Evolutionary conservation across 2,329 filamentous ascomycete genomes (phyloP), one percentile per base, ranked within the genome.

Genomic region (Fusarium continuum): DNA sequence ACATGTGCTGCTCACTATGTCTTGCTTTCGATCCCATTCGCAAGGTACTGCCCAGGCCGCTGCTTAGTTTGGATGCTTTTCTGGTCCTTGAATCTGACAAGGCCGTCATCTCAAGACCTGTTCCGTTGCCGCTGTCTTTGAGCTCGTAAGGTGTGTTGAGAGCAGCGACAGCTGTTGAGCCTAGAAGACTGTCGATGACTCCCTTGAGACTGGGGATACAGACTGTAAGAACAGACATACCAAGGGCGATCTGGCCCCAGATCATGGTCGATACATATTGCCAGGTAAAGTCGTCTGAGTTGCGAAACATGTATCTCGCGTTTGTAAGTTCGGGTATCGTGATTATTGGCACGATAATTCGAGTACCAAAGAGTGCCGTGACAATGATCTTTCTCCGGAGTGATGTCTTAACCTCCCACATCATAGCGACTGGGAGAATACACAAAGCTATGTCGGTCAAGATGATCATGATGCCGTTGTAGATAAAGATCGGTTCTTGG

Each of bases 351-450:
- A 70, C 67, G 13, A 70, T 55, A 10, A 70, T 40, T 19, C 67
- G 63, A 14, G 56, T 63, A n/a, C 67, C 54, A 25, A 70, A 70
- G 0, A 70, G 31, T 7, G 46, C 44, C 47, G 65, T 61, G 29
- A 70, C 63, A 16, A 70, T 61, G 1, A 36, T 1, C 22, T 70
- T 70, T 31, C 67, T 56, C 14, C 51, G 45, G 2, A 40, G n/a
- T 1, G 62, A 61, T 8, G 67, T 70, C 13, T 70, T 65, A 2
- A 70, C 67, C 1, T 63, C 43, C 67, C 67, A 70, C 67, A 70
- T 70, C 67, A 70, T 70, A 6, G 60, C 63, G 1, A 70, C 59
- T 0, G 67, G 67, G 2, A 70, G 25, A 2, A 60, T 1, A 1
- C 67, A 70, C 2, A 70, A 17, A 2, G 56, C 47, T 0, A 70